phyloP scores from a whole-genome alignment of 2,329 filamentous ascomycete genomes.

The Cordyceps tenuipes region DNA sequence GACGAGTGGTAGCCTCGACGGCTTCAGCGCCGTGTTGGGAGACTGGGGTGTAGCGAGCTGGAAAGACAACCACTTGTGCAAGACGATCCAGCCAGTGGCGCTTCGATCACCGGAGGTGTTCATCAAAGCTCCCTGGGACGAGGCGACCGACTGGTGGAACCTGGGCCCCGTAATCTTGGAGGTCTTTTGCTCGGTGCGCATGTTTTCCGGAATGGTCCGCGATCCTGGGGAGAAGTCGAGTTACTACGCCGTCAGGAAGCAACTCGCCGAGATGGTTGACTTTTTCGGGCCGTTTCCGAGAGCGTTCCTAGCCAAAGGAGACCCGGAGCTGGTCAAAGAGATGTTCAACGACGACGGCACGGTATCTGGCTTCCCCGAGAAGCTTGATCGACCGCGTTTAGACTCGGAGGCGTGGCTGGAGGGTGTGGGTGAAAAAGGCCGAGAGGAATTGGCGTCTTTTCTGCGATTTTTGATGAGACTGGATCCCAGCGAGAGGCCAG shows the following conservation, averaged over 20 bases:
- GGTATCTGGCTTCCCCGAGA: background rate
- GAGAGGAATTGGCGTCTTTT: conserved; percentile 14
- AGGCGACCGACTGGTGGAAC: conserved; percentile 17
- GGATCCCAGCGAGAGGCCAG: conserved; percentile 12
- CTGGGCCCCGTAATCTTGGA: conserved; percentile 16
- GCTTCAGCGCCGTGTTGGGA: conserved; percentile 14
- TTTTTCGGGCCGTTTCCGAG: conserved; percentile 15
- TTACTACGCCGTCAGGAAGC: conserved; percentile 13
- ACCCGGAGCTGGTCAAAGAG: conserved; percentile 4
- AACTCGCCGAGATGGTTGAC: conserved; percentile 15
- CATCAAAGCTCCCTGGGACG: conserved; percentile 17
- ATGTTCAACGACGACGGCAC: conserved; percentile 13
- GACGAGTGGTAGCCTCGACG: background rate
- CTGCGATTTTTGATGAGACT: conserved; percentile 14
- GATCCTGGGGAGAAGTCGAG: background rate
- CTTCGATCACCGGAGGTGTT: conserved; percentile 20
- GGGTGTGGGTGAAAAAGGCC: background rate
- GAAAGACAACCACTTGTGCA: conserved; percentile 15
- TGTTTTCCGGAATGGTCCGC: conserved; percentile 12
- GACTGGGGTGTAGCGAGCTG: conserved; percentile 18
- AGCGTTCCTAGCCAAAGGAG: conserved; percentile 11
- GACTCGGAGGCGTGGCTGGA: background rate
- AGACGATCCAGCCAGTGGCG: conserved; percentile 17
- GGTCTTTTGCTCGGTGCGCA: conserved; percentile 13
- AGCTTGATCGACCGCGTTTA: background rate